Evolutionary conservation across 805 yeast genomes (phyloP).

Genomic region (Metschnikowia arizonensis): DNA sequence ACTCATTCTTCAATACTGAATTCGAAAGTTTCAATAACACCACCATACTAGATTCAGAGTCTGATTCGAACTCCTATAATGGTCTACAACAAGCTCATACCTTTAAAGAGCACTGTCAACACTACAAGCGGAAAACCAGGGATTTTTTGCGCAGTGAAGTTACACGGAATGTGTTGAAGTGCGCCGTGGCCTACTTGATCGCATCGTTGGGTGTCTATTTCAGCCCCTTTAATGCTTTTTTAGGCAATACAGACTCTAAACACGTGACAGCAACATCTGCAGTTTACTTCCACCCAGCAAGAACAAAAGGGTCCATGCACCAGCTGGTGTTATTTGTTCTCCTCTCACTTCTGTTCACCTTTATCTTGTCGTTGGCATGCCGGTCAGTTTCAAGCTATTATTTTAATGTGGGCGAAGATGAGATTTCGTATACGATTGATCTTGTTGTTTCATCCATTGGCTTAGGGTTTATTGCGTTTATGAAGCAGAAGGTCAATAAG

Average conservation of each 20-base stretch:
- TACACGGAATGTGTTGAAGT: conserved; percentile 46
- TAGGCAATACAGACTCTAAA: conserved; percentile 69
- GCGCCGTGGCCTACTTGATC: conserved; percentile 67
- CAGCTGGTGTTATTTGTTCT: conserved; percentile 64
- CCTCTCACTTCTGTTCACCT: conserved; percentile 50
- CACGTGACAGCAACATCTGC: conserved; percentile 80
- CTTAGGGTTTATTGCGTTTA: conserved; percentile 62
- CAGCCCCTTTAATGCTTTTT: conserved; percentile 41
- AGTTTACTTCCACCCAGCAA: conserved; percentile 79
- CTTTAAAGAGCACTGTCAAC: not conserved
- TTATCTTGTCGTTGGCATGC: conserved; percentile 48
- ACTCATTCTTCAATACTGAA: conserved; percentile 26
- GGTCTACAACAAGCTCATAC: not conserved
- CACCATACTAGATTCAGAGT: conserved; percentile 16
- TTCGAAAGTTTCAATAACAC: conserved; percentile 23
- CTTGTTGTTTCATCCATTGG: conserved; percentile 51
- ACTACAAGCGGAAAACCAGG: not conserved
- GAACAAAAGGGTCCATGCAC: conserved; percentile 77
- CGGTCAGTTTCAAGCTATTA: conserved; percentile 48
- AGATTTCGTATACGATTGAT: conserved; percentile 49
- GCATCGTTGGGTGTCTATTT: conserved; percentile 73
- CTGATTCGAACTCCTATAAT: conserved; percentile 12
- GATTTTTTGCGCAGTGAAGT: conserved; percentile 8
- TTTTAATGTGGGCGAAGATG: conserved; percentile 43
- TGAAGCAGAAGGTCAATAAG: conserved; percentile 62